These are phyloP conservation scores for Margaritispora aquatica DNA, from an alignment of 495 filamentous ascomycete genomes.

Conservation along the genomic window DNA sequence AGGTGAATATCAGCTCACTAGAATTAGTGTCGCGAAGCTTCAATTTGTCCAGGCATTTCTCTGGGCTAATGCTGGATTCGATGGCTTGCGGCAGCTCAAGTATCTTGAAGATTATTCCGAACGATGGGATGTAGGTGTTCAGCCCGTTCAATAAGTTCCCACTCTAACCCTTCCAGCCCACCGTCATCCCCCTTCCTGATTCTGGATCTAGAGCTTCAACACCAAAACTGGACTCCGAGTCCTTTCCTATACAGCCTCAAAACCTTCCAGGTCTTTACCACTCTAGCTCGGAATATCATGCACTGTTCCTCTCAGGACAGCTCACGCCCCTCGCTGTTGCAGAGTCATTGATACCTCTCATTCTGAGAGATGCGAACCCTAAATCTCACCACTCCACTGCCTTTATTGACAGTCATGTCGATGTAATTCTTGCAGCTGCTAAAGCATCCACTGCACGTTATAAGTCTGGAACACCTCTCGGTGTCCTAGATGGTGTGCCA, in stretches of 20 bases:
- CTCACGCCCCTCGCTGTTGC: conserved; percentile 66
- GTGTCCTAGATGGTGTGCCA: conserved; percentile 77
- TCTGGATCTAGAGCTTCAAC: conserved; percentile 22
- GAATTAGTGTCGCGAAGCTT: conserved; percentile 46
- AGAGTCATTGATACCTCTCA: conserved; percentile 62
- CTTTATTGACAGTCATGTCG: conserved; percentile 55
- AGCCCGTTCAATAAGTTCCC: neutral
- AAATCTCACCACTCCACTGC: conserved; percentile 58
- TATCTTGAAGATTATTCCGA: conserved; percentile 54
- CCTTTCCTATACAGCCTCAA: conserved; percentile 26
- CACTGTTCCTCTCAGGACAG: conserved; percentile 59
- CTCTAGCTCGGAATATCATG: conserved; percentile 71
- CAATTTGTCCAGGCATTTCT: conserved; percentile 50
- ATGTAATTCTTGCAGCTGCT: conserved; percentile 59
- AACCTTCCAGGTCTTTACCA: conserved; percentile 47
- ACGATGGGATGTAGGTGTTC: conserved; percentile 50
- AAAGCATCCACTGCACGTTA: conserved; percentile 65
- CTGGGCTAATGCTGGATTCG: conserved; percentile 75
- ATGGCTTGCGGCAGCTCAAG: conserved; percentile 46
- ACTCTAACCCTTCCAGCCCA: conserved; percentile 41
- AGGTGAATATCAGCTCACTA: neutral
- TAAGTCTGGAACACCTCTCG: conserved; percentile 51
- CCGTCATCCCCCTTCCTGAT: conserved; percentile 60
- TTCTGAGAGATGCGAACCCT: conserved; percentile 49
- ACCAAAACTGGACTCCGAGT: conserved; percentile 30